These are phyloP conservation scores for Populus hybrid DNA, from an alignment of 441 rosid genomes.

Conservation along the genomic window DNA sequence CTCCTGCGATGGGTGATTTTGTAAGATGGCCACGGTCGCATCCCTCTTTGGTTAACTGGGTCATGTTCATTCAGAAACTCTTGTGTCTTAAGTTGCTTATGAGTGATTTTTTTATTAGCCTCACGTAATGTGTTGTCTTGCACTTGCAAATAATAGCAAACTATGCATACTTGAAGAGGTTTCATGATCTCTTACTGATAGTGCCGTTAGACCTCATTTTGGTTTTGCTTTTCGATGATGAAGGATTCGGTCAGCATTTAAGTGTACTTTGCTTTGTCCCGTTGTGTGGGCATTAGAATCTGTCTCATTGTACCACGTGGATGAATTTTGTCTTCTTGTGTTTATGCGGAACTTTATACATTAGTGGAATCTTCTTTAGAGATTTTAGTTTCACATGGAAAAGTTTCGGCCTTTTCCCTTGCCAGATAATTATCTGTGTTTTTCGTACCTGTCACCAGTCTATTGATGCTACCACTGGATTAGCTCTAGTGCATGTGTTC, in stretches of 20 bases:
- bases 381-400: conserved; percentile 24
- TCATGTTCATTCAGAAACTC: not conserved
- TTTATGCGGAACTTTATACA: conserved; percentile 25
- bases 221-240: conserved; percentile 12
- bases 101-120: not conserved
- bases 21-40: not conserved
- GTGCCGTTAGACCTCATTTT: conserved; percentile 14
- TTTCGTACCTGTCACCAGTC: conserved; percentile 8
- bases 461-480: conserved; percentile 13
- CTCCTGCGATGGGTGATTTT: not conserved
- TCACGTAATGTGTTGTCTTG: conserved; percentile 9
- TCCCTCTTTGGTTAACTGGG: not conserved
- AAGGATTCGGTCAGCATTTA: conserved; percentile 25
- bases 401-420: conserved; percentile 15
- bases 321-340: conserved; percentile 37
- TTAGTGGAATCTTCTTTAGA: conserved; percentile 21
- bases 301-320: conserved; percentile 36
- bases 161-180: conserved; percentile 18
- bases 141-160: conserved; percentile 7
- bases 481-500: conserved; percentile 14
- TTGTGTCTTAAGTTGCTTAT: not conserved
- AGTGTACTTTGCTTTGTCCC: conserved; percentile 30
- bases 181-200: conserved; percentile 18
- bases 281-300: conserved; percentile 27
- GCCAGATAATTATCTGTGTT: not conserved